Evolutionary conservation across 176 grass and related monocot genomes (phyloP).

Genomic region (Avena sativa): DNA sequence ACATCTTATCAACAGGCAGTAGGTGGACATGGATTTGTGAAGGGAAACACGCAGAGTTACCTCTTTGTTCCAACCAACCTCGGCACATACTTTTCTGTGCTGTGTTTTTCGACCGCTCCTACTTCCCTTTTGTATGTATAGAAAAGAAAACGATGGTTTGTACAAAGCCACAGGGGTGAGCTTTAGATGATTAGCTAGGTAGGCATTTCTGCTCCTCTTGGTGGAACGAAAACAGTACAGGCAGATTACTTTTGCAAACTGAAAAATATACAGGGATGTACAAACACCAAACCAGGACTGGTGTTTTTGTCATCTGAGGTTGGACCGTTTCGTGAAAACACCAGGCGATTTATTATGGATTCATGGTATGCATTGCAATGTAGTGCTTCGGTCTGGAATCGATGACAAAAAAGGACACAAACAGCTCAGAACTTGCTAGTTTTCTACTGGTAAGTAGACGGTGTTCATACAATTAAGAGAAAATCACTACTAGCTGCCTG

Average conservation of each 20-base stretch:
- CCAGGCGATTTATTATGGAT: background rate
- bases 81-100: background rate
- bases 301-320: background rate
- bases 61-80: slow-evolving; percentile 2
- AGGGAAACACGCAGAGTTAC: background rate
- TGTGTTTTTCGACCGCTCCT: background rate
- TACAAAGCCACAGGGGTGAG: slow-evolving; percentile 32
- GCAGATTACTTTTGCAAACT: background rate
- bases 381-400: background rate
- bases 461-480: background rate
- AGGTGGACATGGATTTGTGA: background rate
- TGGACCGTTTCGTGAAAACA: background rate
- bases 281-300: background rate
- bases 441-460: background rate
- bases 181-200: slow-evolving; percentile 48
- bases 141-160: slow-evolving; percentile 26
- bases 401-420: background rate
- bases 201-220: slow-evolving; percentile 41
- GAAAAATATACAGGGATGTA: background rate
- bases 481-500: background rate
- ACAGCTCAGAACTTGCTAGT: background rate
- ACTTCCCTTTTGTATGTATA: slow-evolving; percentile 34
- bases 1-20: background rate
- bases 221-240: slow-evolving; percentile 13
- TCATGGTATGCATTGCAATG: background rate